Percentiles rank a stretch among this genome's conserved stretches.
phyloP scores from a whole-genome alignment of 306 rosid species.

The Echinosophora koreensis region DNA sequence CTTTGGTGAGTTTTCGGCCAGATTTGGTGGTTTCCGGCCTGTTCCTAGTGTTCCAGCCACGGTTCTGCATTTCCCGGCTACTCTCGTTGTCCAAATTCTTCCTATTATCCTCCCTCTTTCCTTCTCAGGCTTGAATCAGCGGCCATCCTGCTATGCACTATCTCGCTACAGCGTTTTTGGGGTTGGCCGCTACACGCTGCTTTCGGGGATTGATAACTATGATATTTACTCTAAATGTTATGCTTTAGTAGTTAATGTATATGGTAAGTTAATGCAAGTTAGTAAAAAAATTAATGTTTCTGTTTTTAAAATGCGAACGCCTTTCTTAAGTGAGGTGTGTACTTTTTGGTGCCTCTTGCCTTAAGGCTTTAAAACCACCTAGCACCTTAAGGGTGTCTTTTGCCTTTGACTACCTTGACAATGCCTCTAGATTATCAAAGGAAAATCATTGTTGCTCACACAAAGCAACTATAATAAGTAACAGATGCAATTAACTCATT shows the following conservation, averaged over 20 bases:
- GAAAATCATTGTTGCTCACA: neutral
- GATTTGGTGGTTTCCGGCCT: too few species aligned
- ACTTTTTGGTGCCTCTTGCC: constrained; percentile 19
- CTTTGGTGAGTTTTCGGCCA: too few species aligned
- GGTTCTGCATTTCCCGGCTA: too few species aligned
- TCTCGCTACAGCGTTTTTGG: too few species aligned
- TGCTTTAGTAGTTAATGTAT: constrained; percentile 17
- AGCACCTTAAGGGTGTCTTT: neutral
- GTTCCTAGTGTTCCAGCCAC: too few species aligned
- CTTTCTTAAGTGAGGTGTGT: neutral
- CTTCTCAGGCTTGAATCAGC: too few species aligned
- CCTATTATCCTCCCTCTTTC: too few species aligned
- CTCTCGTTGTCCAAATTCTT: too few species aligned
- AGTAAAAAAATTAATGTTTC: neutral
- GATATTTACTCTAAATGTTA: neutral
- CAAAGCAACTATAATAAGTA: neutral
- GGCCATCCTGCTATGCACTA: too few species aligned
- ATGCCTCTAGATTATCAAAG: neutral
- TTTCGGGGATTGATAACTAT: too few species aligned
- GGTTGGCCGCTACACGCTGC: too few species aligned
- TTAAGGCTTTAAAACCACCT: constrained; percentile 1
- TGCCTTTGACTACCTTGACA: neutral
- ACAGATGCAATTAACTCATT: neutral
- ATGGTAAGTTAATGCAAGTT: neutral
- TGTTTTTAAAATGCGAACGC: neutral